Evolutionary conservation across 768 basidiomycete species (phyloP).

Genomic region (Pholiota molesta): DNA sequence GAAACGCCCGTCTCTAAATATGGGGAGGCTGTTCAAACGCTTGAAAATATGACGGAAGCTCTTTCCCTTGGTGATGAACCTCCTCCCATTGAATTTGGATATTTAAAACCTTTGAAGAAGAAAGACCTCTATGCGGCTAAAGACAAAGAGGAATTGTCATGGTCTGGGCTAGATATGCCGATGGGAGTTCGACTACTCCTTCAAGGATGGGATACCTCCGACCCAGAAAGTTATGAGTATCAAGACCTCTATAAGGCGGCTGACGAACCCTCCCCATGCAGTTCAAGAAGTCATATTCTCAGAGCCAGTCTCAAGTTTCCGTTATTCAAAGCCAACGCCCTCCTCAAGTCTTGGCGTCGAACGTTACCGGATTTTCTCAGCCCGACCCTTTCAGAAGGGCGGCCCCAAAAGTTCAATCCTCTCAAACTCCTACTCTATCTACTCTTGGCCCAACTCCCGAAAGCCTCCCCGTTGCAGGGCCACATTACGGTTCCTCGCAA

Average conservation of each 20-base stretch:
- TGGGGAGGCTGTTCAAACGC: constrained; percentile 29
- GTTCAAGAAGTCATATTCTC: not conserved
- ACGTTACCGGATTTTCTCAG: not conserved
- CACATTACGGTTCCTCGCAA: constrained; percentile 11
- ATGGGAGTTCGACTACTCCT: constrained; percentile 65
- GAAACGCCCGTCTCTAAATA: constrained; percentile 38
- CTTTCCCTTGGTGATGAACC: constrained; percentile 59
- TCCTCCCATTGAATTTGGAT: constrained; percentile 63
- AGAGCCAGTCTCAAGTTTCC: constrained; percentile 3
- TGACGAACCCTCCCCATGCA: constrained; percentile 15
- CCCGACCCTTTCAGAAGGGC: constrained; percentile 10
- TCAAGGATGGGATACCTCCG: constrained; percentile 68
- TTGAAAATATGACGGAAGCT: constrained; percentile 63
- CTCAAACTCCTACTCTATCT: constrained; percentile 15
- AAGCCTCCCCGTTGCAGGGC: constrained; percentile 1
- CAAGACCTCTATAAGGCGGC: constrained; percentile 53
- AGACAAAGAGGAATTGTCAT: constrained; percentile 19
- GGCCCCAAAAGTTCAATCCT: constrained; percentile 13
- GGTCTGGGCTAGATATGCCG: constrained; percentile 31
- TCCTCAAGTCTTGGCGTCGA: constrained; percentile 20
- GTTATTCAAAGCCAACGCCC: constrained; percentile 16
- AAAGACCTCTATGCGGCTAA: constrained; percentile 21
- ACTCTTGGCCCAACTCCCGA: not conserved
- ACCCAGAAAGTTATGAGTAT: constrained; percentile 54
- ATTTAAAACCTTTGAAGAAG: constrained; percentile 52